phyloP scores from a whole-genome alignment of 495 filamentous ascomycete species.

The Podospora appendiculata region DNA sequence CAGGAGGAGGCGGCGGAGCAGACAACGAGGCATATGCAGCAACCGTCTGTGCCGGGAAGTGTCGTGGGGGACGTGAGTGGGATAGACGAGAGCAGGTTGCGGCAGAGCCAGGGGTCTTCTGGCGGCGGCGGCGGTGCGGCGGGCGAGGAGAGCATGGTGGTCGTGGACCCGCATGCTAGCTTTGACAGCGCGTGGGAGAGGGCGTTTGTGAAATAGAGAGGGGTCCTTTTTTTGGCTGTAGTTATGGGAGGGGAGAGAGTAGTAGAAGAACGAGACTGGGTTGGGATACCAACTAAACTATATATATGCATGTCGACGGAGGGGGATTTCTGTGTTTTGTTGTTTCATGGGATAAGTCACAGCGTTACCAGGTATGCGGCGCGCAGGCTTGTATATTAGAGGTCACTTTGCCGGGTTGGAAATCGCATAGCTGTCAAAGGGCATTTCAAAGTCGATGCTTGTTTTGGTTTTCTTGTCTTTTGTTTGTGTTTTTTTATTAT shows the following conservation, averaged over 20 bases:
- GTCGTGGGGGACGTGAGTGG: not conserved
- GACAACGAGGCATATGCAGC: not conserved
- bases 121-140: conserved; percentile 6
- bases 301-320: no score
- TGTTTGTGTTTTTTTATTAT: no score
- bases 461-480: no score
- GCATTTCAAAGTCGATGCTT: no score
- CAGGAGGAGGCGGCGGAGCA: not conserved
- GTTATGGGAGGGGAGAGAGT: no score
- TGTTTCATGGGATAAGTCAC: no score
- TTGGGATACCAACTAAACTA: not conserved
- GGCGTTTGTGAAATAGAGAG: conserved; percentile 24
- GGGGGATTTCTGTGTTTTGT: no score
- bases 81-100: not conserved
- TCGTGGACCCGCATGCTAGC: conserved; percentile 34
- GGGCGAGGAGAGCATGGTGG: conserved; percentile 33
- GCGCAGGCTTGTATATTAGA: no score
- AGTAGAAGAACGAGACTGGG: not conserved
- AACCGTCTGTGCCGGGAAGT: not conserved
- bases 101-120: conserved; percentile 1
- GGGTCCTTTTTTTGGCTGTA: no score
- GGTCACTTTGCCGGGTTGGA: no score
- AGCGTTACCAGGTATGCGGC: no score
- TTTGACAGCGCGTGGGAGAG: conserved; percentile 63
- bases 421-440: no score